Evolutionary conservation across 768 basidiomycete species (phyloP).

Genomic region (Naganishia randhawae): DNA sequence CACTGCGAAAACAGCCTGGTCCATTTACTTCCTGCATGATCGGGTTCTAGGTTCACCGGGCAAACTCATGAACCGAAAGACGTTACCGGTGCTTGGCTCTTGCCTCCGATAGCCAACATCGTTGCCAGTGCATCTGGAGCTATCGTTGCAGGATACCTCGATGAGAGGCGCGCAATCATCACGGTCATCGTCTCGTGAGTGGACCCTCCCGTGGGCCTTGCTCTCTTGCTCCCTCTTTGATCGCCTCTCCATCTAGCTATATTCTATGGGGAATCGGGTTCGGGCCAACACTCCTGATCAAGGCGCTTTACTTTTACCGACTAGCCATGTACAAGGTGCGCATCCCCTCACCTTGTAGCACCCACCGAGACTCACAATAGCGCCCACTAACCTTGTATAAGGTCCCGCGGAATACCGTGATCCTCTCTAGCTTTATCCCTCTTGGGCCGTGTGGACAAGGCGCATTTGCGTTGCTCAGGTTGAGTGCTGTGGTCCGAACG

Average conservation of each 20-base stretch:
- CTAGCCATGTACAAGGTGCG: slow-evolving; percentile 53
- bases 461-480: slow-evolving; percentile 48
- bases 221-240: too few relatives aligned
- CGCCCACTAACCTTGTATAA: neutral
- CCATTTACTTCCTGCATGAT: neutral
- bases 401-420: slow-evolving; percentile 10
- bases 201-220: too few relatives aligned
- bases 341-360: too few relatives aligned
- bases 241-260: slow-evolving; percentile 33
- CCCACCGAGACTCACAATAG: neutral
- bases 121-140: slow-evolving; percentile 69
- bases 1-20: neutral
- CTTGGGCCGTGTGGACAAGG: slow-evolving; percentile 70
- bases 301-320: slow-evolving; percentile 63
- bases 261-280: slow-evolving; percentile 58
- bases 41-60: slow-evolving; percentile 56
- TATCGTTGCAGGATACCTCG: slow-evolving; percentile 58
- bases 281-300: slow-evolving; percentile 62
- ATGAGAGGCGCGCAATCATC: slow-evolving; percentile 56
- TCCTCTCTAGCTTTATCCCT: slow-evolving; percentile 59
- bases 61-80: slow-evolving; percentile 60
- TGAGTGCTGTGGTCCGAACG: slow-evolving; percentile 36
- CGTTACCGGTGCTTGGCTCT: slow-evolving; percentile 67
- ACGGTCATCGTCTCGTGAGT: slow-evolving; percentile 56
- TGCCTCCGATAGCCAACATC: slow-evolving; percentile 69